Percentiles rank a stretch among this genome's conserved stretches.
Conservation (phyloP, 148 eudicot species). For the Diospyros kaki region DNA sequence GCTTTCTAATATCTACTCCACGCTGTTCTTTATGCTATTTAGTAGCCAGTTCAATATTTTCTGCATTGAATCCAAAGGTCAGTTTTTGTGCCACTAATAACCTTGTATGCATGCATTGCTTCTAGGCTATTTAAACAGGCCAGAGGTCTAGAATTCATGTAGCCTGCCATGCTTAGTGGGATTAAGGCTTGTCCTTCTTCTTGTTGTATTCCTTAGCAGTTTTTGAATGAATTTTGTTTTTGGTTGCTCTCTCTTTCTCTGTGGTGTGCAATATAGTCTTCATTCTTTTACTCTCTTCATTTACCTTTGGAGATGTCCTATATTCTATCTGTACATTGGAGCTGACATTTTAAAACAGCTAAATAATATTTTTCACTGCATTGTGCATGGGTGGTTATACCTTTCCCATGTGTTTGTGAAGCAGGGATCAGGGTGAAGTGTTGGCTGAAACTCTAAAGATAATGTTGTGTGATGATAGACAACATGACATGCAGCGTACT, state of each 20-base stretch:
- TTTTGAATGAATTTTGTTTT: no score
- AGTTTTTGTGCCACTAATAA: background rate
- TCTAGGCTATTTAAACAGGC: background rate
- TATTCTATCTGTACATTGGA: background rate
- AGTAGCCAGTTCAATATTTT: background rate
- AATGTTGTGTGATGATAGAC: constrained; percentile 94
- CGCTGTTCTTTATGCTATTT: background rate
- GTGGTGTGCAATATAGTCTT: no score
- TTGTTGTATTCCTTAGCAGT: no score
- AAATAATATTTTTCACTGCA: background rate
- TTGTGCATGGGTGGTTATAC: constrained; percentile 1
- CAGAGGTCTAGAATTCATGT: no score
- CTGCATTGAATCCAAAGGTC: background rate
- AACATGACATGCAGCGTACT: constrained; percentile 98
- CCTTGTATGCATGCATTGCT: background rate
- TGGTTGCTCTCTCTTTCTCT: no score
- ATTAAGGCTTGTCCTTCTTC: no score
- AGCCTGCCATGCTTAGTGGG: no score
- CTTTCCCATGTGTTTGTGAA: background rate
- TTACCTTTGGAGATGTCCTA: background rate
- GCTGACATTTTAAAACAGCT: background rate
- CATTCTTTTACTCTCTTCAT: background rate
- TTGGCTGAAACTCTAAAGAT: constrained; percentile 94
- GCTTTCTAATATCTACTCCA: background rate
- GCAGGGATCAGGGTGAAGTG: constrained; percentile 82